These are phyloP conservation scores for Alternaria sp. DNA, from an alignment of 2,329 filamentous ascomycete species.

Conservation along the genomic window DNA sequence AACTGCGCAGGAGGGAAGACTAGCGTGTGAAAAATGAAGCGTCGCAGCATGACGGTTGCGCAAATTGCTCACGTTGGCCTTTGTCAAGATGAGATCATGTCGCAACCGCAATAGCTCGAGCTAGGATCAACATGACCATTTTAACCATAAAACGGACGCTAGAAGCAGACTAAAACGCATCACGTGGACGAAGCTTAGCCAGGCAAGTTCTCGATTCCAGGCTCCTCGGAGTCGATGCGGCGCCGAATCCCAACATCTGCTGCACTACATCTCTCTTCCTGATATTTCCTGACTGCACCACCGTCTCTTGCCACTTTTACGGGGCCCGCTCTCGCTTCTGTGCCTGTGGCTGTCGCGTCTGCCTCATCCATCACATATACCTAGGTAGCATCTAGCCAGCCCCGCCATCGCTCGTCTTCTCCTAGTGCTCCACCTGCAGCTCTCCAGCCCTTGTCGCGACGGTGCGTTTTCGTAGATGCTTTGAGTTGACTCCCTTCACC, in stretches of 20 bases:
- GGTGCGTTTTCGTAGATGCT: slow-evolving; percentile 24
- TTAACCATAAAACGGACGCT: slow-evolving; percentile 4
- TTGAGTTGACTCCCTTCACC: slow-evolving; percentile 21
- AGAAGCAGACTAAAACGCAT: slow-evolving; percentile 2
- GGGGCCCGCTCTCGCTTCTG: slow-evolving; percentile 14
- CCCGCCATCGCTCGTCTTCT: slow-evolving; percentile 18
- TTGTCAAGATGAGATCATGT: slow-evolving; percentile 21
- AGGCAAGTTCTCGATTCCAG: slow-evolving; percentile 8
- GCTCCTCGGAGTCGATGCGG: slow-evolving; percentile 5
- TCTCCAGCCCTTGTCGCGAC: slow-evolving; percentile 22
- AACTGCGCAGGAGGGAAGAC: background rate
- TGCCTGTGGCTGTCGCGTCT: slow-evolving; percentile 8
- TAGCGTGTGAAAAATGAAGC: background rate
- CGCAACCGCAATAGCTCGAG: slow-evolving; percentile 7
- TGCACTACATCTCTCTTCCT: slow-evolving; percentile 12
- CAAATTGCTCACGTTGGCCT: background rate
- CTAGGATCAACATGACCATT: slow-evolving; percentile 19
- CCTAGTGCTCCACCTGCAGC: slow-evolving; percentile 8
- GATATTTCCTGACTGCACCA: slow-evolving; percentile 15
- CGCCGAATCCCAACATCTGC: slow-evolving; percentile 26
- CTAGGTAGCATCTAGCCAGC: slow-evolving; percentile 18
- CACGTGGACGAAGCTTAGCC: slow-evolving; percentile 13
- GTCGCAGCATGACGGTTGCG: background rate
- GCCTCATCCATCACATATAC: slow-evolving; percentile 8
- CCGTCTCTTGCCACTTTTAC: slow-evolving; percentile 20